Evolutionary conservation across 2,329 filamentous ascomycete genomes (phyloP), one percentile per base, ranked within the genome.

Genomic region (Myriosclerotinia curreyana): DNA sequence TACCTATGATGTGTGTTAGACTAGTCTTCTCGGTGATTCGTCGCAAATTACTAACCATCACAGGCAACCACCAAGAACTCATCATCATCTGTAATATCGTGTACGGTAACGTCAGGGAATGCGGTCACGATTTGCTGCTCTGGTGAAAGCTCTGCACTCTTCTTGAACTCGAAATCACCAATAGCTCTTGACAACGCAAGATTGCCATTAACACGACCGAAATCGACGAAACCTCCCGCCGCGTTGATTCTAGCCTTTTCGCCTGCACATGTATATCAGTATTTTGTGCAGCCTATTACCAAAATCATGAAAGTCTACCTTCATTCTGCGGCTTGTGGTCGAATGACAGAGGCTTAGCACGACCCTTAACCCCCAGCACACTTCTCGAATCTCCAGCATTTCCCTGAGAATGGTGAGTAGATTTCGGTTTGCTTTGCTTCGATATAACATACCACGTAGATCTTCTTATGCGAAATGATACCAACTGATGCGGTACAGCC

Each of bases 151-250:
- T 97, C 93, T 71, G 94, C 91, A 77, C 92, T 96, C 84, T 98
- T 98, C 85, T 99, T 99, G 85, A 99, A 99, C 77, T 99, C 95
- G 75, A 99, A 99, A 77, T 99, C 95, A 72, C 95, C 95, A 77
- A 99, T 97, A 72, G 95, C 95, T 77, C 95, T 90, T 67, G 95
- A 99, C 67, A 99, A 83, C 54, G 95, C 95, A 53, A 99, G 86
- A 78, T 99, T 99, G 76, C 95, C 95, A 77, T 99, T 99, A 72
- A 99, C 95, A 75, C 95, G 91, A 69, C 95, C 95, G 76, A 98
- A 99, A 77, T 99, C 95, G 75, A 99, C 95, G 72, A 98, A 98
- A 58, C 95, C 95, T 76, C 95, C 95, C 52, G 95, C 95, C 65
- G 94, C 93, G 74, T 88, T 94, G 74, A 99, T 99, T 74, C 95